Base-by-base conservation (phyloP, 768 basidiomycete genomes). In the Chalciporus piperatus region DNA sequence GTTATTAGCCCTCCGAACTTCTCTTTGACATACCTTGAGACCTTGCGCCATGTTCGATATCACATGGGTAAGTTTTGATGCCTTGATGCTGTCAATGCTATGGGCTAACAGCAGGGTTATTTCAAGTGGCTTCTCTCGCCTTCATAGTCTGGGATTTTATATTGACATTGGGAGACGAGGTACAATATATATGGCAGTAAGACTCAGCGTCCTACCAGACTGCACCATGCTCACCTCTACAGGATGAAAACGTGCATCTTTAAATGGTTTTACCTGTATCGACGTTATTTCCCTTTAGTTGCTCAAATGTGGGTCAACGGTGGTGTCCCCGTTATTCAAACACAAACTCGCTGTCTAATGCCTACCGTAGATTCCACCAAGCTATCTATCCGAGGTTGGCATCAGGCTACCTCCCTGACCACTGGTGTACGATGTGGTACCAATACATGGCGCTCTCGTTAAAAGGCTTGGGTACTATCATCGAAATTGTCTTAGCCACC, bases 181-280 rank as follows among this genome's bases (percentile, higher is more conserved):
- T 62, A 1, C 63, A 62, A 33, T 57, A 61, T 20, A 41, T 71
- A 19, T 72, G 71, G 69, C 57, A 55, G 71, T 73, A 48, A 56
- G 41, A 10, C 22, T 19, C 28, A 23, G 14, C 28, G 33, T 44
- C 45, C 19, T 14, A 37, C n/a, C 10, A 8, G 7, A 20, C 19
- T 61, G 59, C 22, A 63, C 33, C 33, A 14, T 12, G 12, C 16
- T n/a, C 16, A 37, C 13, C 8, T 32, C 11, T 9, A 9, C 35
- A 37, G 35, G n/a, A 37, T 37, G 35, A 16, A n/a, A 37, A 37
- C 4, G 3, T 37, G 35, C 6, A 37, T 37, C 14, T 37, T 9
- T 9, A 37, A 37, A 9, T 37, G 4, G 4, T n/a, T 37, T n/a
- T 37, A 37, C n/a, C 16, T 37, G 14, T 37, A 37, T n/a, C n/a